Evolutionary conservation across 2,329 filamentous ascomycete species (phyloP), one percentile per base, ranked within the genome.

Genomic region (Talaromyces amestolkiae): DNA sequence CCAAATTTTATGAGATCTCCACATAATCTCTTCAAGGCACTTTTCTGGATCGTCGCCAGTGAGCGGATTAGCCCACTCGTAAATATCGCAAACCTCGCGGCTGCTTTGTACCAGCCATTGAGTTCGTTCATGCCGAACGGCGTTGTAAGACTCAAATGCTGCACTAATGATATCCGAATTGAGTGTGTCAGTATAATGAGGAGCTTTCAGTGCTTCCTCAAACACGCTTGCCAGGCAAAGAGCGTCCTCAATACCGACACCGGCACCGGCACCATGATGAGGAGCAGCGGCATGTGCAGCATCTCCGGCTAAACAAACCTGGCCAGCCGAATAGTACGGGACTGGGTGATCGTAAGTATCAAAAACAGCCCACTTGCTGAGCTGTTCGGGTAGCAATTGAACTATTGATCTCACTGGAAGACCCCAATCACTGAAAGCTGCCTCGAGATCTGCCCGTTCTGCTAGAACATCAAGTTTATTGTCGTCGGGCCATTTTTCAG

Each of bases 51-150:
- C 70, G 27, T 72, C 69, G 0, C 68, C 68, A 0, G 75, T 72
- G 0, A 71, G 73, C 6, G 72, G 68, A 24, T 72, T 24, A 7
- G 69, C 69, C 31, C 77, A 63, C 41, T 72, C 74, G 4, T 75
- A 64, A 1, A 78, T 65, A 58, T 73, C 67, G 0, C 72, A 82
- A 19, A 78, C 78, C 17, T 82, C 75, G 45, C 77, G 77, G 64
- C 84, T 86, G 59, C 80, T 86, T 4, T 77, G 73, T 0, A 86
- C 83, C 0, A 86, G 72, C 71, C 79, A 80, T 66, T 85, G 82
- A 7, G 78, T 81, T 9, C 85, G 74, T 8, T 82, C 78, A 2
- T 84, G 76, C 0, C 86, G 77, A 4, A 81, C 75, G 9, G 72
- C 73, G 67, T 87, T 84, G 53, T 84, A 88, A 0, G 80, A 80